Percentiles rank a stretch among this genome's conserved stretches.
These are phyloP conservation scores for Paraphoma sp. DNA, from an alignment of 2,329 filamentous ascomycete genomes.

Conservation along the genomic window DNA sequence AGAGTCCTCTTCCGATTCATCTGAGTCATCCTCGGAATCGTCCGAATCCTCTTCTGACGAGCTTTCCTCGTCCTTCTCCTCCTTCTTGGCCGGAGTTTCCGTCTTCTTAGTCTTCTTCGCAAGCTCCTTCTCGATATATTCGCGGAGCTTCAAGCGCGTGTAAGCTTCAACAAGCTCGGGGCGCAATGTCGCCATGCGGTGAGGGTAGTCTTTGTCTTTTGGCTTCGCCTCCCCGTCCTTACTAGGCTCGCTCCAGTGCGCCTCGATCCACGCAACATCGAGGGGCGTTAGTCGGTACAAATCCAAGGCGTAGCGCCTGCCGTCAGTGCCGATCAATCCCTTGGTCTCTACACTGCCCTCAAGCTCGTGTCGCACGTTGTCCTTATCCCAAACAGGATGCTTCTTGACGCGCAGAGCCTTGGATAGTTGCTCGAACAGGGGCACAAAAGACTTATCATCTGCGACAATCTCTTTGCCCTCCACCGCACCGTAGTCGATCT, in stretches of 20 bases:
- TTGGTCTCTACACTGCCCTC: slow-evolving; percentile 98
- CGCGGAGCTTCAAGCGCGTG: slow-evolving; percentile 83
- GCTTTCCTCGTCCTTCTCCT: slow-evolving; percentile 43
- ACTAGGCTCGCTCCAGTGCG: slow-evolving; percentile 60
- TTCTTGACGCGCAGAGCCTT: slow-evolving; percentile 90
- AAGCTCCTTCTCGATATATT: slow-evolving; percentile 84
- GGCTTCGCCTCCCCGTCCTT: slow-evolving; percentile 57
- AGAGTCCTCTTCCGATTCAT: slow-evolving; percentile 62
- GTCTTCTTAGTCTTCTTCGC: slow-evolving; percentile 47
- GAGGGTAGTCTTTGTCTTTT: slow-evolving; percentile 73
- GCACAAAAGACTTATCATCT: slow-evolving; percentile 82
- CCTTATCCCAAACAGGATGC: slow-evolving; percentile 98
- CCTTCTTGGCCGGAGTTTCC: slow-evolving; percentile 48
- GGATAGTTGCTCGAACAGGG: slow-evolving; percentile 88
- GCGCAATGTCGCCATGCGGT: slow-evolving; percentile 93
- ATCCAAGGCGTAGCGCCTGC: slow-evolving; percentile 96
- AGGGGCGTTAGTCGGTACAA: slow-evolving; percentile 93
- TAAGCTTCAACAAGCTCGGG: slow-evolving; percentile 89
- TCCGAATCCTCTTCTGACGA: slow-evolving; percentile 22
- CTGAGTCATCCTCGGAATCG: slow-evolving; percentile 33
- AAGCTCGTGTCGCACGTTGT: slow-evolving; percentile 85
- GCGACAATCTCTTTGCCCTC: slow-evolving; percentile 96
- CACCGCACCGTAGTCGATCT: slow-evolving; percentile 98
- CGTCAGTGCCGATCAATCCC: slow-evolving; percentile 94
- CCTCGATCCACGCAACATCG: slow-evolving; percentile 89